Evolutionary conservation across 1,284 basidiomycete species (phyloP).

Genomic region (Entoloma clypeatum): DNA sequence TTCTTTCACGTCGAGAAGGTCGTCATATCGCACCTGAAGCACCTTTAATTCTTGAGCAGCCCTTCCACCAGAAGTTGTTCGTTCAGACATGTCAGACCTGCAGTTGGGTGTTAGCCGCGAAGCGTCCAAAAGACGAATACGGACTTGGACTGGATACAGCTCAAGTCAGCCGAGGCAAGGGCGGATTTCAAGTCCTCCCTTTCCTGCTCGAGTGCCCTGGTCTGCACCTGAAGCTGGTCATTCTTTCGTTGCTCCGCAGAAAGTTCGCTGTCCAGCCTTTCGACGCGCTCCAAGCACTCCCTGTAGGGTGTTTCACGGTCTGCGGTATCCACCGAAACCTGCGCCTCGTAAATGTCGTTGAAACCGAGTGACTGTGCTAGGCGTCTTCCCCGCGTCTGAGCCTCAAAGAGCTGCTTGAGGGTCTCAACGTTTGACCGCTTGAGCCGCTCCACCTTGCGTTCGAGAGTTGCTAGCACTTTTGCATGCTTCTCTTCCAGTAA

Average conservation of each 20-base stretch:
- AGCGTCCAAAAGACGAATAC: background rate
- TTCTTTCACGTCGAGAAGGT: constrained; percentile 34
- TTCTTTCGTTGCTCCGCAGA: constrained; percentile 20
- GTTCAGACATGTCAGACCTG: constrained; percentile 4
- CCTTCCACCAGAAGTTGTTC: constrained; percentile 16
- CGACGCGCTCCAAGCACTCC: constrained; percentile 32
- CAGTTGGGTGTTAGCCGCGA: constrained; percentile 2
- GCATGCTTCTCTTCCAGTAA: constrained; percentile 30
- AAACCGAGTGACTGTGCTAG: constrained; percentile 38
- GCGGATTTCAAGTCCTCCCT: constrained; percentile 20
- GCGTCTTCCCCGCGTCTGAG: constrained; percentile 26
- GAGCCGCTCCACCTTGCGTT: constrained; percentile 29
- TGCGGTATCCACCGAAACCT: constrained; percentile 33
- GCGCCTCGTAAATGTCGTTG: constrained; percentile 32
- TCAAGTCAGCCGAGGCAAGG: constrained; percentile 20
- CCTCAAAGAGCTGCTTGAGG: constrained; percentile 31
- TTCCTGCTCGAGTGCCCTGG: constrained; percentile 24
- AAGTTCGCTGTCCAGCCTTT: constrained; percentile 28
- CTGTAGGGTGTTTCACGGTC: constrained; percentile 29
- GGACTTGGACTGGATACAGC: too few species aligned
- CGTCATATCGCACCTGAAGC: constrained; percentile 40
- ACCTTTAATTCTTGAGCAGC: constrained; percentile 35
- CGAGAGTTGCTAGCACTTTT: constrained; percentile 28
- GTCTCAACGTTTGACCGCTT: constrained; percentile 28
- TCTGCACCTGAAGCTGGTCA: constrained; percentile 17